Percentiles rank a stretch among this genome's conserved stretches.
Evolutionary conservation across 805 yeast species (phyloP).

Genomic region (Sugiyamaella americana): DNA sequence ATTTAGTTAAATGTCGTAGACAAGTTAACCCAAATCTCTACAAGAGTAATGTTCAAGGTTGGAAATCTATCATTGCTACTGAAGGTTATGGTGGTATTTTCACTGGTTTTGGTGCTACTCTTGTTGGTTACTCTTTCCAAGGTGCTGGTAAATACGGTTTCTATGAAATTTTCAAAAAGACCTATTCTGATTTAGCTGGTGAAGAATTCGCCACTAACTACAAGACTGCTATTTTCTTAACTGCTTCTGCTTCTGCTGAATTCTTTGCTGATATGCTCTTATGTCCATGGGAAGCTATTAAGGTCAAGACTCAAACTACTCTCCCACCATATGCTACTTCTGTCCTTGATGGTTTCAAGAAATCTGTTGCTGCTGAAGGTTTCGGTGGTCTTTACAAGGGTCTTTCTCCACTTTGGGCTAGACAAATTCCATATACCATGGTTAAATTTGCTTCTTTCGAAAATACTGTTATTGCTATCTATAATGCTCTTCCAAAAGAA

Average conservation of each 20-base stretch:
- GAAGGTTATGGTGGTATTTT: constrained; percentile 73
- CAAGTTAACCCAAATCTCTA: constrained; percentile 77
- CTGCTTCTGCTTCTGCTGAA: constrained; percentile 91
- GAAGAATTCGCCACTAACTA: constrained; percentile 52
- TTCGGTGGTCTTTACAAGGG: constrained; percentile 78
- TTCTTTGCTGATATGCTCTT: constrained; percentile 82
- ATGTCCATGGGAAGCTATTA: constrained; percentile 94
- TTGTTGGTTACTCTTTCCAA: constrained; percentile 87
- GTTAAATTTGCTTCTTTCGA: constrained; percentile 94
- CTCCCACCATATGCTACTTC: constrained; percentile 74
- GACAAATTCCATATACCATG: constrained; percentile 99
- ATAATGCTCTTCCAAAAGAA: constrained; percentile 63
- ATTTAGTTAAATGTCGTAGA: constrained; percentile 86
- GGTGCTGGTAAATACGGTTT: constrained; percentile 98
- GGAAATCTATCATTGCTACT: constrained; percentile 61
- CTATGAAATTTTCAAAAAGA: constrained; percentile 84
- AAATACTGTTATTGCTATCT: constrained; percentile 77
- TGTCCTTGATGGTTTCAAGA: constrained; percentile 60
- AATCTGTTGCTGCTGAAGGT: constrained; percentile 64
- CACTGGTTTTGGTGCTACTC: constrained; percentile 90
- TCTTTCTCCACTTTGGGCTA: constrained; percentile 84
- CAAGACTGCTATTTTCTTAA: constrained; percentile 68
- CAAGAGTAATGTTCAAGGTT: constrained; percentile 74
- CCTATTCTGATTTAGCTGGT: constrained; percentile 64
- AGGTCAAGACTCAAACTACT: constrained; percentile 90